Evolutionary conservation across 257 asterid genomes (phyloP), one percentile per base, ranked within the genome.

Genomic region (Forsythia suspensa): DNA sequence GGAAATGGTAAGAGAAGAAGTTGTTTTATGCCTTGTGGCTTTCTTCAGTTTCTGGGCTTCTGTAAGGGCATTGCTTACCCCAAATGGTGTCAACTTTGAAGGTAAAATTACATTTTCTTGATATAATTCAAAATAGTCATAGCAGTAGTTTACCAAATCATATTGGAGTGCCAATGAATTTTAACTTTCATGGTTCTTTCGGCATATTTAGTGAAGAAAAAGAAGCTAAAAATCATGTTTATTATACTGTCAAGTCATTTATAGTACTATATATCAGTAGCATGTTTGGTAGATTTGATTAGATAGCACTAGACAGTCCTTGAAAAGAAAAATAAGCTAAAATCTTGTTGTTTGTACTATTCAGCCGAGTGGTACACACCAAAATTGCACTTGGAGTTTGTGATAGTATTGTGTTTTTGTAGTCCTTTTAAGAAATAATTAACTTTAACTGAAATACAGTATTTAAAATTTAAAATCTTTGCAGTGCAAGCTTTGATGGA

Each of bases 61-160:
- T 77, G 81, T 89, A 66, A 76, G 66, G 76, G 88, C 95, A 84
- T 21, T 88, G 89, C 97, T 95, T 67, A 85, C 99, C 52, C 92
- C 96, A 71, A 87, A 89, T 84, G 99, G 99, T 71, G 88, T 95
- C 87, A 95, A 95, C 88, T 90, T 68, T 72, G 99, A 95, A 95
- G 99, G 99, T 93, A 57, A 79, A 40, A 48, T 41, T 44, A 3
- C 63, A 18, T 55, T 55, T 66, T 29, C 46, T 67, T 59, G 70
- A 9, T 51, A 18, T 52, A 7, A 24, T 20, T 69, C 3, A 20
- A 40, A 18, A 20, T 46, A 11, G 6, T 46, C 55, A 46, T 12
- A 46, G 55, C 55, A 46, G 55, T 46, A 46, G 55, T 46, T 46
- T 46, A 46, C 13, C 55, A 46, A 46, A 46, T 46, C 18, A 46